Evolutionary conservation across 169 alveolate genomes (phyloP), one percentile per base, ranked within the genome.

Genomic region (Plasmodium relictum): DNA sequence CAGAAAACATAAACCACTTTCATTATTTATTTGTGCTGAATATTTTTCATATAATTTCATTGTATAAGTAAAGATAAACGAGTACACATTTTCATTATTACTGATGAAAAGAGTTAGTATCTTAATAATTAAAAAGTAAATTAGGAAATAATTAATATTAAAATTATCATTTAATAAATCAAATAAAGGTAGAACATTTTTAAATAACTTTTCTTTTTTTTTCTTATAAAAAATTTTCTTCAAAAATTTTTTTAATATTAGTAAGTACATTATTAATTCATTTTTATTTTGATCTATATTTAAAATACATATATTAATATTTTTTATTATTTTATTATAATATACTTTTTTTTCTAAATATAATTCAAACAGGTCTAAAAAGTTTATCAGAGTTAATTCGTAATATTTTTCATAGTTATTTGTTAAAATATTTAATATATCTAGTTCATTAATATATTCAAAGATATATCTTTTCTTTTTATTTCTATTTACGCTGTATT

Each of bases 361-460:
- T 66, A 45, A 9, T 48, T 86, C 59, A 66, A 70, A 59, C 6
- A 86, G 26, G 6, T 42, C 12, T 20, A 86, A 18, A 45, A 69
- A 48, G 58, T 72, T 31, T 14, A 52, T 58, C 39, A 86, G 16
- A 3, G 63, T 56, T 12, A 86, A 44, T 59, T 86, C 87, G 48
- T 86, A 70, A 71, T 86, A 86, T 20, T 20, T 66, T 12, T 86
- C 78, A 54, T 86, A 86, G 39, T 86, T 45, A 31, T 86, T 86
- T 10, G 78, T 59, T 65, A 71, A 52, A 20, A 86, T 70, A 58
- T 71, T 26, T 71, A 72, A 50, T 56, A 68, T 42, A 14, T 83
- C 85, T 71, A 83, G 39, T 44, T 66, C 73, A 9, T 71, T 59
- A 9, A 22, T 31, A 12, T 70, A 39, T 12, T 44, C 89, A 8